Evolutionary conservation across 2,329 filamentous ascomycete species (phyloP), one percentile per base, ranked within the genome.

Genomic region (Penicillium sclerotiorum): DNA sequence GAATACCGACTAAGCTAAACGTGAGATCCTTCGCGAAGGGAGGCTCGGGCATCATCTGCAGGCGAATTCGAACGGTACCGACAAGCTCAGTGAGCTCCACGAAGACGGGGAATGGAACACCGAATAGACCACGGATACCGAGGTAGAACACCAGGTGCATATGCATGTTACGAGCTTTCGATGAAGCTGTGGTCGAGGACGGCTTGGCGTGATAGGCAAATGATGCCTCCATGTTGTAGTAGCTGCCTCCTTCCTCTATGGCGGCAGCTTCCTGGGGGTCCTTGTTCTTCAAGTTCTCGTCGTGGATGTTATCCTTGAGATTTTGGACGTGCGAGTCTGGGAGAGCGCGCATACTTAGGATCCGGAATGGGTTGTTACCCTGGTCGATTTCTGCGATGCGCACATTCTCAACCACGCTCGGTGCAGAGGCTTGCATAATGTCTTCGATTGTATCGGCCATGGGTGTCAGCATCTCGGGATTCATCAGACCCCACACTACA

Each of bases 91-190:
- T 85, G n/a, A 97, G 78, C 70, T 96, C 92, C 48, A 95, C 90
- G 66, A 87, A 95, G 41, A 95, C 88, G 0, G 90, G 91, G 17
- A 96, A 78, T 0, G 91, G 91, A 0, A 96, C 86, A 22, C 92
- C 92, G 59, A 96, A 94, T 5, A 96, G 78, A 0, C 92, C 92
- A 65, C 89, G 90, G 65, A 95, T 77, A 49, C 94, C 94, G 1
- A 97, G 81, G 58, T 96, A 97, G 69, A 99, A 97, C 8, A 96
- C 84, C 12, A 97, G 74, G 63, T 95, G 88, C 90, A 96, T 96
- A 64, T 95, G 92, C 90, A 96, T 96, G 68, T 96, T 97, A 59
- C 88, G 84, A 5, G 91, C 90, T 71, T 92, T 94, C 38, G 89
- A 87, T 2, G 89, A 87, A 12, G 90, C 80, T 40, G 86, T 82